Evolutionary conservation across 805 yeast genomes (phyloP).

Genomic region (Suhomyces tanzawaensis): DNA sequence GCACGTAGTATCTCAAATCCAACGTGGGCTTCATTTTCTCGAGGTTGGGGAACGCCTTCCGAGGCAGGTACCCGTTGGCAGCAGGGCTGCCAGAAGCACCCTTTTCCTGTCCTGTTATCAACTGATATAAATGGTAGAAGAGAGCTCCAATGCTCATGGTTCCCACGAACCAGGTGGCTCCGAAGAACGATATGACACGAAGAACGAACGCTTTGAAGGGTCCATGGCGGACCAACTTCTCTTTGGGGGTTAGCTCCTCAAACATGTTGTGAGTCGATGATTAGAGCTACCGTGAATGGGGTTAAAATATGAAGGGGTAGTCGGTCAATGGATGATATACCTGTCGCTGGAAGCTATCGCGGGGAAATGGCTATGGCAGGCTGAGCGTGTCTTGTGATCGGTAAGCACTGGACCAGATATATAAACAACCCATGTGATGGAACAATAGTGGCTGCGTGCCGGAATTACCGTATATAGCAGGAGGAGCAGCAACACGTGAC

Average conservation of each 20-base stretch:
- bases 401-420: too few relatives aligned
- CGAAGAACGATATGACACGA: conserved; percentile 25
- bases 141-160: conserved; percentile 26
- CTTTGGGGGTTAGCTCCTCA: conserved; percentile 23
- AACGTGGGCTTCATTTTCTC: conserved; percentile 29
- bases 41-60: conserved; percentile 35
- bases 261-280: too few relatives aligned
- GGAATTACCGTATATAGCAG: too few relatives aligned
- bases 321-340: too few relatives aligned
- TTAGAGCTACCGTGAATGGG: too few relatives aligned
- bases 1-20: conserved; percentile 67
- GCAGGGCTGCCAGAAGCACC: conserved; percentile 14
- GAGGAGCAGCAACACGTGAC: too few relatives aligned
- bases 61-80: conserved; percentile 25
- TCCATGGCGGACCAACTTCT: conserved; percentile 21
- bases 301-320: too few relatives aligned
- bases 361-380: too few relatives aligned
- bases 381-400: too few relatives aligned
- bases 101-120: conserved; percentile 28
- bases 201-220: conserved; percentile 17
- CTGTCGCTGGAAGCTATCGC: too few relatives aligned
- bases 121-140: conserved; percentile 28
- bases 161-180: conserved; percentile 28
- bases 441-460: too few relatives aligned
- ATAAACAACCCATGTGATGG: too few relatives aligned